These are phyloP conservation scores for Penicillium parvum DNA, from an alignment of 495 filamentous ascomycete genomes.

Conservation along the genomic window DNA sequence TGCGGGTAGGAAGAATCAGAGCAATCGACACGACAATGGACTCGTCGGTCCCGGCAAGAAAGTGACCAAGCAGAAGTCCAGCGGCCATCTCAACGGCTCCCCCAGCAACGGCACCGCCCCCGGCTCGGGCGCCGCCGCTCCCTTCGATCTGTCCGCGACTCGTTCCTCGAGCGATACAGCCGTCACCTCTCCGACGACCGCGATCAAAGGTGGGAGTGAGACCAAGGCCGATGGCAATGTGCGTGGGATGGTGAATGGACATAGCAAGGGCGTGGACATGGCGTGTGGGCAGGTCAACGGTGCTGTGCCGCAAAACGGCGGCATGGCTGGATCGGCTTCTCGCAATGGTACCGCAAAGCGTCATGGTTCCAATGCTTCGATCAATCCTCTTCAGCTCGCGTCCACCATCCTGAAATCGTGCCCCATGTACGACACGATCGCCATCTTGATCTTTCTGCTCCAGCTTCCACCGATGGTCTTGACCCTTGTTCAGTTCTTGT, in stretches of 20 bases:
- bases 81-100: constrained; percentile 54
- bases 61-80: constrained; percentile 64
- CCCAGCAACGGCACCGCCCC: constrained; percentile 45
- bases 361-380: constrained; percentile 54
- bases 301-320: constrained; percentile 33
- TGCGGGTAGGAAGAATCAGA: constrained; percentile 57
- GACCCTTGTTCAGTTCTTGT: constrained; percentile 87
- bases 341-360: constrained; percentile 54
- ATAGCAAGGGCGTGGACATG: constrained; percentile 40
- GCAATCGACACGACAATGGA: constrained; percentile 85
- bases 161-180: constrained; percentile 41
- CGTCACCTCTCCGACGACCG: constrained; percentile 36
- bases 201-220: constrained; percentile 28
- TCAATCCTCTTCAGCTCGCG: constrained; percentile 64
- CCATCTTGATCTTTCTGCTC: constrained; percentile 94
- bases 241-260: constrained; percentile 37
- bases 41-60: constrained; percentile 80
- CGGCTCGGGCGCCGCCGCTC: constrained; percentile 36
- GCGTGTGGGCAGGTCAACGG: constrained; percentile 35
- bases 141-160: constrained; percentile 42
- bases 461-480: constrained; percentile 91
- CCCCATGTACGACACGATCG: constrained; percentile 91
- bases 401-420: constrained; percentile 86
- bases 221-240: constrained; percentile 35
- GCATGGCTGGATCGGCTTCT: constrained; percentile 27